A percentile compares a stretch with the other conserved stretches of the same genome.
These are phyloP conservation scores for Heliosperma pusillum DNA, from an alignment of 148 eudicot genomes.

Conservation along the genomic window DNA sequence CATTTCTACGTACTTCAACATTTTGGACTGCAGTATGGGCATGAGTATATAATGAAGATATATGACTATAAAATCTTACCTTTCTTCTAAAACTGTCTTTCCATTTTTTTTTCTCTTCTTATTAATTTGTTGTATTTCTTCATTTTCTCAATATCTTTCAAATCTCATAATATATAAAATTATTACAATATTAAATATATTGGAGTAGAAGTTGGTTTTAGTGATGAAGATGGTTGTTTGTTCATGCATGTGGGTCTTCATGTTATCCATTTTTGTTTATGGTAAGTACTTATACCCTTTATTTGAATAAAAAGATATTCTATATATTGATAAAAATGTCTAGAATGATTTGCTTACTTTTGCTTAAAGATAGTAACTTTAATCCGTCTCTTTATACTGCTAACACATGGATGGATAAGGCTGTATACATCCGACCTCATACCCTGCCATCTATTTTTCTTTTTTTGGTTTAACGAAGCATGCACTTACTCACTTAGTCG, in stretches of 20 bases:
- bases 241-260: slow-evolving; percentile 5
- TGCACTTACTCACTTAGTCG: too few relatives aligned
- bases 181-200: neutral
- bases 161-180: neutral
- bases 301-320: too few relatives aligned
- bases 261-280: slow-evolving; percentile 9
- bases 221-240: slow-evolving; percentile 8
- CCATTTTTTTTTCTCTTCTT: neutral
- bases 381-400: neutral
- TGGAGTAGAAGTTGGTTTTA: neutral
- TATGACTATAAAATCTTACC: neutral
- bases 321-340: too few relatives aligned
- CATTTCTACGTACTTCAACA: neutral
- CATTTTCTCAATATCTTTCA: too few relatives aligned
- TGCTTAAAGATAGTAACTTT: too few relatives aligned
- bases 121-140: neutral
- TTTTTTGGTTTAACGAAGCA: too few relatives aligned
- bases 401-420: neutral
- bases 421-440: neutral
- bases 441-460: too few relatives aligned
- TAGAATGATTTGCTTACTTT: too few relatives aligned
- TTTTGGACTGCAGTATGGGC: slow-evolving; percentile 14
- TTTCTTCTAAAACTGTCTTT: neutral
- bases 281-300: slow-evolving; percentile 7
- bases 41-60: neutral